Evolutionary conservation across 1,139 yeast species (phyloP).

Genomic region (Diutina neorugosa): DNA sequence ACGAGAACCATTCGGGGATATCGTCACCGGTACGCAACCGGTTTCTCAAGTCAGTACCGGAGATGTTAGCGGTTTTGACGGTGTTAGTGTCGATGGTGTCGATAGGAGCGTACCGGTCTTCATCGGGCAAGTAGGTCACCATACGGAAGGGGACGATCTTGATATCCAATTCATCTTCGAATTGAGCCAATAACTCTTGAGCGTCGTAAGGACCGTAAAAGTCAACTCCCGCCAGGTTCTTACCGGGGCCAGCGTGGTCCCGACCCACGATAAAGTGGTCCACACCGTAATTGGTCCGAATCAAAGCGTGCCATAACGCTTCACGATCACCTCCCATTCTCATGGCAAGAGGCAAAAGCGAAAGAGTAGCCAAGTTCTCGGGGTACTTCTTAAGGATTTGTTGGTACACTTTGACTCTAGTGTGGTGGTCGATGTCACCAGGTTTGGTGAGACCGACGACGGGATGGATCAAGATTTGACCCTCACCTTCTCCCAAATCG

Average conservation of each 20-base stretch:
- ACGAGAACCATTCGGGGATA: slow-evolving; percentile 94
- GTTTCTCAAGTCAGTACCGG: slow-evolving; percentile 90
- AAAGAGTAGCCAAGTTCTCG: slow-evolving; percentile 80
- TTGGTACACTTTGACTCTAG: slow-evolving; percentile 90
- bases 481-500: slow-evolving; percentile 25
- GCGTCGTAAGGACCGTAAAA: slow-evolving; percentile 98
- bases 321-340: slow-evolving; percentile 99
- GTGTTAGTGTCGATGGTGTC: slow-evolving; percentile 73
- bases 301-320: slow-evolving; percentile 97
- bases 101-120: slow-evolving; percentile 89
- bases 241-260: slow-evolving; percentile 97
- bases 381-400: slow-evolving; percentile 89
- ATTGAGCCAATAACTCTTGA: slow-evolving; percentile 71
- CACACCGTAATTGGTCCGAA: slow-evolving; percentile 93
- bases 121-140: slow-evolving; percentile 94
- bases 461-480: slow-evolving; percentile 83
- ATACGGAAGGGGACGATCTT: slow-evolving; percentile 93
- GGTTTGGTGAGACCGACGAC: slow-evolving; percentile 96
- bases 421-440: slow-evolving; percentile 96
- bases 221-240: slow-evolving; percentile 84
- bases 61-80: slow-evolving; percentile 76
- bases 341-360: slow-evolving; percentile 90
- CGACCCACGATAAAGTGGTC: slow-evolving; percentile 96
- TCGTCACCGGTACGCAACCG: slow-evolving; percentile 76
- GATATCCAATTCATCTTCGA: slow-evolving; percentile 60